Evolutionary conservation across 2,329 filamentous ascomycete species (phyloP).

Genomic region (Thelonectria discophora): DNA sequence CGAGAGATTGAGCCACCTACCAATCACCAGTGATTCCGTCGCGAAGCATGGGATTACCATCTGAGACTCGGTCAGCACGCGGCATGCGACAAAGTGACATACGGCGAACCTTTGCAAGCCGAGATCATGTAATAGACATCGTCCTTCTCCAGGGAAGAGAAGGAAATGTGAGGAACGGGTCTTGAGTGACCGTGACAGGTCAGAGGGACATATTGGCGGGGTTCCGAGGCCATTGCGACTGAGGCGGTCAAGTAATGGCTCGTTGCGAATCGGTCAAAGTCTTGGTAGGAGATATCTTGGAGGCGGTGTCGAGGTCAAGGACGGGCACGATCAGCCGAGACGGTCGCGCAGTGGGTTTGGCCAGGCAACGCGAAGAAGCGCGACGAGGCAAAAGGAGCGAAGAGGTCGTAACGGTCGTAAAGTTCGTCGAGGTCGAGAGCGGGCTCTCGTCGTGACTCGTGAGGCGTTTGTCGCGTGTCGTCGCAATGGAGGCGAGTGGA

Average conservation of each 20-base stretch:
- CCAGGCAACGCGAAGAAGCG: conserved; percentile 4
- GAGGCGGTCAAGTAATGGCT: conserved; percentile 10
- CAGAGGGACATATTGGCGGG: conserved; percentile 78
- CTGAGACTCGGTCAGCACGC: conserved; percentile 56
- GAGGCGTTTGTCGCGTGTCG: conserved; percentile 30
- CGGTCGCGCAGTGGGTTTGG: conserved; percentile 12
- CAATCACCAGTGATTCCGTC: conserved; percentile 96
- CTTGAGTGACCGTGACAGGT: conserved; percentile 95
- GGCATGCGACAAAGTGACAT: conserved; percentile 21
- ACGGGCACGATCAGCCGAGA: conserved; percentile 2
- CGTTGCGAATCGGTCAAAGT: conserved; percentile 2
- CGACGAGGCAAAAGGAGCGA: conserved; percentile 23
- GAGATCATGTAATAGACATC: conserved; percentile 92
- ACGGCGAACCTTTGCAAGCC: conserved; percentile 79
- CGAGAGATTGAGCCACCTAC: conserved; percentile 54
- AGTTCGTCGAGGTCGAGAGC: conserved; percentile 41
- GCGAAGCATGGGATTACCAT: conserved; percentile 98
- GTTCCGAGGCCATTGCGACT: conserved; percentile 48
- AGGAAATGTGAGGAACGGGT: conserved; percentile 89
- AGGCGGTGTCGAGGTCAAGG: conserved; percentile 21
- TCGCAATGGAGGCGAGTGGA: conserved; percentile 30
- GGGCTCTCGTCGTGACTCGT: conserved; percentile 24
- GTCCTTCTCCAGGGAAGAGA: conserved; percentile 83
- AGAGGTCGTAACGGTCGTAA: conserved; percentile 43
- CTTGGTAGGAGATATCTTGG: conserved; percentile 8